Conservation (phyloP, 2,329 filamentous ascomycete species). For the Clonostachys rosea region DNA sequence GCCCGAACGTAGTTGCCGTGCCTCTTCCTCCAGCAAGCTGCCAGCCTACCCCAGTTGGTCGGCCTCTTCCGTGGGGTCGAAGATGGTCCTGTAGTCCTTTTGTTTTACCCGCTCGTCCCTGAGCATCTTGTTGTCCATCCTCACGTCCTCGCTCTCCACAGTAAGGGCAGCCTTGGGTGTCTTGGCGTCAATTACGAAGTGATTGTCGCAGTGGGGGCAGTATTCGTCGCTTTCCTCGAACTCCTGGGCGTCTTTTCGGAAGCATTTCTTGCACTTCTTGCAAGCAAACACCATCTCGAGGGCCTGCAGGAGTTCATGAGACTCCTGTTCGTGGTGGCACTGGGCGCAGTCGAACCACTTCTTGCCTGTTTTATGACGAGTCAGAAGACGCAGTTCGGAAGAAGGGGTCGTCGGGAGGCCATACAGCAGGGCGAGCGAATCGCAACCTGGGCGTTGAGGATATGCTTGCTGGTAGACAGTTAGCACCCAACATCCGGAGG, state of each 20-base stretch:
- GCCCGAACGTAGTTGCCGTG: background rate
- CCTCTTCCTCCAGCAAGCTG: background rate
- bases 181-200: slow-evolving; percentile 88
- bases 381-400: background rate
- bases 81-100: slow-evolving; percentile 59
- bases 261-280: slow-evolving; percentile 98
- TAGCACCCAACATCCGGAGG: too few species aligned
- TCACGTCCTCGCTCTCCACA: slow-evolving; percentile 86
- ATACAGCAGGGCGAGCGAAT: slow-evolving; percentile 95
- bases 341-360: slow-evolving; percentile 99
- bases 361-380: slow-evolving; percentile 48
- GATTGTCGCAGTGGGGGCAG: slow-evolving; percentile 98
- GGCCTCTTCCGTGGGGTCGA: slow-evolving; percentile 70
- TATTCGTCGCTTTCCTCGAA: slow-evolving; percentile 98
- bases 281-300: slow-evolving; percentile 93
- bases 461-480: slow-evolving; percentile 71
- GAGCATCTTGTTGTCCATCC: slow-evolving; percentile 85
- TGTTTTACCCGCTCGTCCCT: slow-evolving; percentile 77
- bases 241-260: slow-evolving; percentile 87
- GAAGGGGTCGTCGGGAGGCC: slow-evolving; percentile 17
- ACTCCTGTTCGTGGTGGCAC: slow-evolving; percentile 80
- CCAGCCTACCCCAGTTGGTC: slow-evolving; percentile 65
- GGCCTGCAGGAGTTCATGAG: slow-evolving; percentile 69
- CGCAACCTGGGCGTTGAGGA: slow-evolving; percentile 95
- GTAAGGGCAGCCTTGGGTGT: slow-evolving; percentile 79